Conservation (phyloP, 1,284 basidiomycete species). For the Phellopilus nigrolimitatus region DNA sequence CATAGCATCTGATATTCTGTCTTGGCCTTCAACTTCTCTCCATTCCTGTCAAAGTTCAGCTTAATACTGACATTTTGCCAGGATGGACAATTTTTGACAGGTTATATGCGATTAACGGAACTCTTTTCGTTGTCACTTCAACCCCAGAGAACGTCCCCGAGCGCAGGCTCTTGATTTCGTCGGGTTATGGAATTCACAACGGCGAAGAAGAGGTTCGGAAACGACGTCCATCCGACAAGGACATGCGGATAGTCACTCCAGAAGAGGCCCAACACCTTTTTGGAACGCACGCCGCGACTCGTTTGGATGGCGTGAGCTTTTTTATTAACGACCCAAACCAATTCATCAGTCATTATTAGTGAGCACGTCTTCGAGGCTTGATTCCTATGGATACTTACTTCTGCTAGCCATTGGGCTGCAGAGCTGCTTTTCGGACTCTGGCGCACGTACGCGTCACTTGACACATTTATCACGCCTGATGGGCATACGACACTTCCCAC, state of each 20-base stretch:
- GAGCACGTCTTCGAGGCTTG: background rate
- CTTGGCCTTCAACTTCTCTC: no score
- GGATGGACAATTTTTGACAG: constrained; percentile 78
- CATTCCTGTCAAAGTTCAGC: background rate
- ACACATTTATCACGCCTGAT: constrained; percentile 55
- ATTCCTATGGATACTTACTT: background rate
- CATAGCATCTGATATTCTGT: no score
- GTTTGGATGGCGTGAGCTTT: constrained; percentile 40
- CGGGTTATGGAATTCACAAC: constrained; percentile 39
- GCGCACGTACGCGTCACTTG: constrained; percentile 81
- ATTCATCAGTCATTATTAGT: constrained; percentile 75
- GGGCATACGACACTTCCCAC: constrained; percentile 69
- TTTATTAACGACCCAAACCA: constrained; percentile 80
- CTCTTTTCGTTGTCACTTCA: constrained; percentile 69
- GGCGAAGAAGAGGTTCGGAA: constrained; percentile 34
- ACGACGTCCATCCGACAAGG: constrained; percentile 66
- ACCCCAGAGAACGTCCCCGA: constrained; percentile 50
- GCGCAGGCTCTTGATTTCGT: constrained; percentile 51
- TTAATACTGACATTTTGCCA: background rate
- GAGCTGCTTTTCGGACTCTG: constrained; percentile 87
- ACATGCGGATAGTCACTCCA: constrained; percentile 71
- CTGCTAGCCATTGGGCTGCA: constrained; percentile 63
- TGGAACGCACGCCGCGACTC: constrained; percentile 35
- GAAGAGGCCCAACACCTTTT: constrained; percentile 65
- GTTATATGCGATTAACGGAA: constrained; percentile 72